phyloP scores from a whole-genome alignment of 1,139 yeast species.

The Debaryomyces nepalensis region DNA sequence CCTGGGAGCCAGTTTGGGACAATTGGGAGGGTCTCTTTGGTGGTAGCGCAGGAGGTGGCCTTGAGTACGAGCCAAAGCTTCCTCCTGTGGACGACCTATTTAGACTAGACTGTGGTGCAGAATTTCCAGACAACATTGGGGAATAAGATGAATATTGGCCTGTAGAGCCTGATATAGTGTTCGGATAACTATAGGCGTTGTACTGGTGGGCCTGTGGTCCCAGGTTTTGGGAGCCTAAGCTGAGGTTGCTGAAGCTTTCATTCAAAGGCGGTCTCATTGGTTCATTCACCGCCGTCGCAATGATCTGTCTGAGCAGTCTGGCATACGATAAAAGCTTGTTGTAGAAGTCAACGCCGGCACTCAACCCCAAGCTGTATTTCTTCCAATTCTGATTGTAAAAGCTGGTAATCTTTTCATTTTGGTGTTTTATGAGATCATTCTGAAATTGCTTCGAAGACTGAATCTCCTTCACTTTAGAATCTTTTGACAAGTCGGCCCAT shows the following conservation, averaged over 20 bases:
- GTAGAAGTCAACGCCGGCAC: slow-evolving; percentile 69
- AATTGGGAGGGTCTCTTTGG: slow-evolving; percentile 12
- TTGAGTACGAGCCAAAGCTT: slow-evolving; percentile 10
- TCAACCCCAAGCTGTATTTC: slow-evolving; percentile 59
- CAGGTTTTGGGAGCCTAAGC: slow-evolving; percentile 5
- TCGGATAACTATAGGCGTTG: too few relatives aligned
- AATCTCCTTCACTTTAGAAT: slow-evolving; percentile 43
- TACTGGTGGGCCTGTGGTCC: slow-evolving; percentile 3
- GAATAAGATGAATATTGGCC: slow-evolving; percentile 8
- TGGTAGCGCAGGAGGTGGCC: slow-evolving; percentile 15
- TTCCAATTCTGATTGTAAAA: slow-evolving; percentile 63
- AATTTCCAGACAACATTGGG: neutral
- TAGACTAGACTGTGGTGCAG: neutral
- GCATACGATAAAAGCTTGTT: slow-evolving; percentile 54
- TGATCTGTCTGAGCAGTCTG: slow-evolving; percentile 38
- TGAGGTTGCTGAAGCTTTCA: slow-evolving; percentile 4
- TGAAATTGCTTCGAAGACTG: slow-evolving; percentile 40
- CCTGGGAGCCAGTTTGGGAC: neutral
- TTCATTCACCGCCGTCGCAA: slow-evolving; percentile 17
- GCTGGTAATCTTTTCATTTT: slow-evolving; percentile 42
- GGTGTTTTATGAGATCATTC: slow-evolving; percentile 30
- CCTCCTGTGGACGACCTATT: slow-evolving; percentile 11
- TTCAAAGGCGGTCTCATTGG: slow-evolving; percentile 9
- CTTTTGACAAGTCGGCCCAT: slow-evolving; percentile 61
- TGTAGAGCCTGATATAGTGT: too few relatives aligned